These are phyloP conservation scores for Chalciporus sp. DNA, from an alignment of 1,284 basidiomycete species.

Conservation along the genomic window DNA sequence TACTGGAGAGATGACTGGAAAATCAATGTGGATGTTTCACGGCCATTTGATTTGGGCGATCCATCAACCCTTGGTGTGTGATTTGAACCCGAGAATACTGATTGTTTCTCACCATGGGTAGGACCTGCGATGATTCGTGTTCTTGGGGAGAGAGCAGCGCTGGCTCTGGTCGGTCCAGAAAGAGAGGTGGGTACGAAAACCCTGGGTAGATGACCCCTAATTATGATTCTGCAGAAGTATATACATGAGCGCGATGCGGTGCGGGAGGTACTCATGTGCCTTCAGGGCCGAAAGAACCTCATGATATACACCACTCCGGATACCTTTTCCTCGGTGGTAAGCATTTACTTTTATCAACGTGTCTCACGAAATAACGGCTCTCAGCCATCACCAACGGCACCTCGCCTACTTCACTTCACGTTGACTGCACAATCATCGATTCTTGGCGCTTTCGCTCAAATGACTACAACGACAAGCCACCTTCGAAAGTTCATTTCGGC, in stretches of 20 bases:
- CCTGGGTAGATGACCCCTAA: background rate
- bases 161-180: slow-evolving; percentile 32
- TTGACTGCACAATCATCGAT: slow-evolving; percentile 64
- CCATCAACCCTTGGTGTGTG: slow-evolving; percentile 65
- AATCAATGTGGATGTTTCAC: slow-evolving; percentile 44
- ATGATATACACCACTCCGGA: slow-evolving; percentile 50
- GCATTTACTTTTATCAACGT: background rate
- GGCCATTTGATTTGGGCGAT: slow-evolving; percentile 60
- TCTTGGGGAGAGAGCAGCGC: slow-evolving; percentile 33
- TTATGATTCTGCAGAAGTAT: slow-evolving; percentile 47
- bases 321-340: slow-evolving; percentile 39
- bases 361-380: slow-evolving; percentile 1
- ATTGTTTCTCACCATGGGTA: slow-evolving; percentile 25
- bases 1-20: slow-evolving; percentile 72
- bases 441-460: slow-evolving; percentile 53
- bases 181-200: slow-evolving; percentile 32
- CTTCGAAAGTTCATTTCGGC: slow-evolving; percentile 61
- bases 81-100: background rate
- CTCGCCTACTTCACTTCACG: slow-evolving; percentile 66
- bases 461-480: slow-evolving; percentile 59
- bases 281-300: slow-evolving; percentile 69
- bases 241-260: slow-evolving; percentile 74
- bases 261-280: slow-evolving; percentile 69
- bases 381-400: slow-evolving; percentile 55
- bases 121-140: slow-evolving; percentile 50